Evolutionary conservation across 73 alveolate genomes (phyloP), one percentile per base, ranked within the genome.

Genomic region (Durusdinium trenchii): DNA sequence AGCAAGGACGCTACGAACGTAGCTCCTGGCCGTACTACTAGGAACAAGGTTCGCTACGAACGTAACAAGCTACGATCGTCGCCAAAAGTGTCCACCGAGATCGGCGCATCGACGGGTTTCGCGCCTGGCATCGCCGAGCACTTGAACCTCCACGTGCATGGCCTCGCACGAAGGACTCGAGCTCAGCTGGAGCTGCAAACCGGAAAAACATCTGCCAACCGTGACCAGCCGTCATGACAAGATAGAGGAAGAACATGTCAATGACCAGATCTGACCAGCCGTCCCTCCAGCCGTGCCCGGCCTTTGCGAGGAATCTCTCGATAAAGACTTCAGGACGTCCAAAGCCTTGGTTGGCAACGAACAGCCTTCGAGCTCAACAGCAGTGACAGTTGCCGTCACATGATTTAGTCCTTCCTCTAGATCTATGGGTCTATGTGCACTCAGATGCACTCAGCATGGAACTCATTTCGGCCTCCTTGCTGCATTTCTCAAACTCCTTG

Each of bases 401-500:
- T 60, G 73, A 60, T 60, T 60, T 32, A 60, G 73, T 60, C 3
- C 18, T 23, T 60, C 73, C 30, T 32, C 30, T 60, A 23, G 0
- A 60, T 2, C 18, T 60, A 32, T 60, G 1, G n/a, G 4, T 0
- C 4, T 60, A 60, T 60, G 18, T n/a, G n/a, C 73, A 60, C 73
- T 23, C 30, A 60, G 73, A 32, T 9, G n/a, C 45, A 32, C 64
- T 67, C 3, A 32, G 81, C 42, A 10, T 42, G 42, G 42, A 18
- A n/a, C 81, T 67, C 81, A 67, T 67, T 2, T 67, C 81, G 9
- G 81, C 81, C 81, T 67, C 81, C 81, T 67, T 67, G 81, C 81
- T 67, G 42, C 81, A 67, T 32, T 67, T 67, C 42, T 67, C 81
- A 32, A 67, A 67, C 81, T 67, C 81, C 42, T 32, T 67, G 36